These are phyloP conservation scores for Nemania sp. DNA, from an alignment of 2,329 filamentous ascomycete species.

Conservation along the genomic window DNA sequence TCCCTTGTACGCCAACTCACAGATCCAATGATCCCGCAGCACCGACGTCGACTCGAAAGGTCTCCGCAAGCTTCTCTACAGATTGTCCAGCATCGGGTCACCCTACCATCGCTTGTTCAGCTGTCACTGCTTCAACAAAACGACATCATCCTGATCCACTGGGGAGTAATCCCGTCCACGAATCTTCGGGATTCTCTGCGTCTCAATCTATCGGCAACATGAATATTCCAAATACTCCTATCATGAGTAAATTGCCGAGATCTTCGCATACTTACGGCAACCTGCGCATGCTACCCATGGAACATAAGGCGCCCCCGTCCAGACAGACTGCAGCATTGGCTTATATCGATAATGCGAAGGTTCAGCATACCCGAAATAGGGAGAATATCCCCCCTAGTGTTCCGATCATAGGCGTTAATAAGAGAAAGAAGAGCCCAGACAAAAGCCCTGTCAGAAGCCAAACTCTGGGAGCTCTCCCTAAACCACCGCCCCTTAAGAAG, in stretches of 20 bases:
- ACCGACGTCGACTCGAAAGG: conserved; percentile 28
- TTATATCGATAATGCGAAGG: conserved; percentile 16
- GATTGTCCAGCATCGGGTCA: conserved; percentile 27
- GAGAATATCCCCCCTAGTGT: conserved; percentile 35
- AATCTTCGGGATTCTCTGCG: conserved; percentile 1
- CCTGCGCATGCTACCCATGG: conserved; percentile 20
- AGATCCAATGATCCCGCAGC: conserved; percentile 5
- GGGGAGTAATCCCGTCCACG: conserved; percentile 20
- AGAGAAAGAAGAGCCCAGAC: conserved; percentile 24
- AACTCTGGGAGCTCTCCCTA: conserved; percentile 7
- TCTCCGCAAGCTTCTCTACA: conserved; percentile 32
- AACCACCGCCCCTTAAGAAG: conserved; percentile 13
- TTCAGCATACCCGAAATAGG: conserved; percentile 7
- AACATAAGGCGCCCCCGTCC: conserved; percentile 12
- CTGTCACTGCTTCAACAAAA: conserved; percentile 30
- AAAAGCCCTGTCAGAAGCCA: conserved; percentile 17
- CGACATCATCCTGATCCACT: conserved; percentile 16
- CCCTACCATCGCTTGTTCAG: conserved; percentile 30
- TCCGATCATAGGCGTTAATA: conserved; percentile 15
- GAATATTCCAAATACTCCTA: not conserved
- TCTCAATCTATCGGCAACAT: conserved; percentile 15
- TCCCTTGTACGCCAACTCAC: conserved; percentile 20
- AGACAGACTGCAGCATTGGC: conserved; percentile 23
- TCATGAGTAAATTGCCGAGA: conserved; percentile 10
- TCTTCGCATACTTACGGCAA: conserved; percentile 28